Evolutionary conservation across 2,329 filamentous ascomycete genomes (phyloP).

Genomic region (Ceratocystis cacaofunesta): DNA sequence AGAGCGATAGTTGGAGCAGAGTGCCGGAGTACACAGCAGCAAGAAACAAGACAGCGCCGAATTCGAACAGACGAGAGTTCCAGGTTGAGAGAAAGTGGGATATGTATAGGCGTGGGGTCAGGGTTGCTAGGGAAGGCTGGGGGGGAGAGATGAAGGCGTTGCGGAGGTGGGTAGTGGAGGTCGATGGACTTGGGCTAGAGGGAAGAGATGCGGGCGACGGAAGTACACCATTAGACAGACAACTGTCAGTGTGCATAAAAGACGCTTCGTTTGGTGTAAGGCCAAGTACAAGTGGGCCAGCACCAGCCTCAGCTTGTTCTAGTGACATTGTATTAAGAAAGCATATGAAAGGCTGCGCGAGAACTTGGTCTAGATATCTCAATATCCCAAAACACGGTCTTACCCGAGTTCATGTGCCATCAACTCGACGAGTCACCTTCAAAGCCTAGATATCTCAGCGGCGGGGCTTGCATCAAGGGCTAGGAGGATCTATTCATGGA

Average conservation of each 20-base stretch:
- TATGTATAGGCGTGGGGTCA: constrained; percentile 31
- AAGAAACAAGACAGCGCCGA: constrained; percentile 44
- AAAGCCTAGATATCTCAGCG: too few relatives aligned
- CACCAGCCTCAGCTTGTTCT: background rate
- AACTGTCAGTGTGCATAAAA: too few relatives aligned
- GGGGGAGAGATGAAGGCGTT: background rate
- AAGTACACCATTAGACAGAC: too few relatives aligned
- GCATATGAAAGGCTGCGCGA: background rate
- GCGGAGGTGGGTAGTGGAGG: background rate
- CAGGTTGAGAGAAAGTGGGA: constrained; percentile 49
- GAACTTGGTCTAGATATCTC: too few relatives aligned
- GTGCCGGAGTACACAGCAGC: constrained; percentile 42
- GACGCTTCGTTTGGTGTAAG: too few relatives aligned
- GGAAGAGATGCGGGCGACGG: background rate
- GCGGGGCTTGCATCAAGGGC: too few relatives aligned
- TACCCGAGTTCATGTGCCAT: too few relatives aligned
- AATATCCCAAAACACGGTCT: too few relatives aligned
- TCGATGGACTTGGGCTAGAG: background rate
- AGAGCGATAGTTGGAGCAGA: constrained; percentile 52
- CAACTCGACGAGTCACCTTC: too few relatives aligned
- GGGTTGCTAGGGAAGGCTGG: background rate
- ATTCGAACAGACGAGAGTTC: constrained; percentile 51
- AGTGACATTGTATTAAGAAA: background rate
- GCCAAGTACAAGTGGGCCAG: too few relatives aligned
- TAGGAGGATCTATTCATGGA: too few relatives aligned